These are phyloP conservation scores for Aspergillus nidulans DNA, from an alignment of 495 filamentous ascomycete genomes.

Conservation along the genomic window DNA sequence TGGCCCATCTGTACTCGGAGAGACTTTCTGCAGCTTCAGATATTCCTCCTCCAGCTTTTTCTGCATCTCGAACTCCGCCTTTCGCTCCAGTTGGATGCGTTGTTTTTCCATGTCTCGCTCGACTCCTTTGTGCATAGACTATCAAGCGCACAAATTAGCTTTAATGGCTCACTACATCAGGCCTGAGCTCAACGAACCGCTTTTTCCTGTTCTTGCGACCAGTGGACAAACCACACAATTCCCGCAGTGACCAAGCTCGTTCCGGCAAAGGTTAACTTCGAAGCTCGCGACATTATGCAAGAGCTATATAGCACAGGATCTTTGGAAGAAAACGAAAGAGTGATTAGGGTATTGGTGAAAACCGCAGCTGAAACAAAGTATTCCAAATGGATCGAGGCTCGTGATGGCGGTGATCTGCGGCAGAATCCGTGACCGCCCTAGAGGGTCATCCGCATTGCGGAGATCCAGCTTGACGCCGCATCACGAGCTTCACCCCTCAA, in stretches of 20 bases:
- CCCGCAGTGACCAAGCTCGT: conserved; percentile 71
- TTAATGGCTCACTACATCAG: conserved; percentile 1
- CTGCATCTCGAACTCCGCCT: conserved; percentile 93
- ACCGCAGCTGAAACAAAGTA: neutral
- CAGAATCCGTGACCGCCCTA: conserved; percentile 37
- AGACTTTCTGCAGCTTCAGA: conserved; percentile 73
- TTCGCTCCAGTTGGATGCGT: conserved; percentile 77
- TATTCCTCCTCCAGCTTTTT: conserved; percentile 81
- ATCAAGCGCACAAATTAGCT: conserved; percentile 1
- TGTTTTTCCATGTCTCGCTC: conserved; percentile 94
- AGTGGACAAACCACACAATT: conserved; percentile 85
- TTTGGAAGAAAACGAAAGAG: neutral
- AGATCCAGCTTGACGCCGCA: conserved; percentile 23
- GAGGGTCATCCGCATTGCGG: conserved; percentile 34
- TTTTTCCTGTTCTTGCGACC: conserved; percentile 80
- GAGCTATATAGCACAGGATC: neutral
- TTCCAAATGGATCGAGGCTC: conserved; percentile 26
- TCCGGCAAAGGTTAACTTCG: conserved; percentile 76
- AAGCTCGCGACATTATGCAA: conserved; percentile 72
- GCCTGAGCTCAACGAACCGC: conserved; percentile 50
- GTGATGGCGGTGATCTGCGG: conserved; percentile 28
- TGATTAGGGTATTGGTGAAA: too few relatives aligned
- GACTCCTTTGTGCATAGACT: conserved; percentile 88
- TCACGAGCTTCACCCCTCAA: conserved; percentile 28
- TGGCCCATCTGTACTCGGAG: conserved; percentile 28